Conservation (phyloP, 1,284 basidiomycete species). For the Cryptococcus hybrid region DNA sequence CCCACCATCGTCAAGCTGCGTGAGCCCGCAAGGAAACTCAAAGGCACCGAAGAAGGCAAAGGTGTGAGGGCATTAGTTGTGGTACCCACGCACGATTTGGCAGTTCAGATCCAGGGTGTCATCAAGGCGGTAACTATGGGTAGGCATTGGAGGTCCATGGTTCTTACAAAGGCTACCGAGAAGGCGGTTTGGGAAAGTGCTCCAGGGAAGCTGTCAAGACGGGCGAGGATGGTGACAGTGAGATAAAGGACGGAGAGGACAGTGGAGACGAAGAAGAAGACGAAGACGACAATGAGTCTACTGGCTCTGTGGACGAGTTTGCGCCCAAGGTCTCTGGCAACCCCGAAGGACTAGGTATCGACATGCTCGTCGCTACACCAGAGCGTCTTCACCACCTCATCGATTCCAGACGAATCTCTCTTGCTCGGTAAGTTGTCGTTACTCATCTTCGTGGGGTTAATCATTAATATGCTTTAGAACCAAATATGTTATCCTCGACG, state of each 20-base stretch:
- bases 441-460: neutral
- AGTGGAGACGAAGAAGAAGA: slow-evolving; percentile 14
- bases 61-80: slow-evolving; percentile 79
- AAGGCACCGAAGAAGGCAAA: slow-evolving; percentile 41
- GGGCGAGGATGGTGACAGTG: slow-evolving; percentile 10
- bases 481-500: slow-evolving; percentile 79
- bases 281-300: slow-evolving; percentile 19
- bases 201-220: slow-evolving; percentile 18
- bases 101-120: slow-evolving; percentile 93
- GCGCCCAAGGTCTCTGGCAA: slow-evolving; percentile 7
- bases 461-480: slow-evolving; percentile 56
- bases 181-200: slow-evolving; percentile 45
- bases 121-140: slow-evolving; percentile 61
- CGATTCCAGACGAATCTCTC: slow-evolving; percentile 62
- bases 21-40: slow-evolving; percentile 56
- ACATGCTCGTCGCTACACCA: slow-evolving; percentile 50
- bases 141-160: slow-evolving; percentile 75
- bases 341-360: slow-evolving; percentile 30
- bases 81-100: slow-evolving; percentile 93
- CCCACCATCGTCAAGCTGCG: slow-evolving; percentile 69
- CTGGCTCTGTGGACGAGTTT: slow-evolving; percentile 23
- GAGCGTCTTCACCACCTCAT: slow-evolving; percentile 57
- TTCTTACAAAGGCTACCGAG: slow-evolving; percentile 76
- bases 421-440: slow-evolving; percentile 63
- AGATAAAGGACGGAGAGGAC: slow-evolving; percentile 15